phyloP scores from a whole-genome alignment of 228 moss, liverwort and hornwort species.

The Sphagnum magellanicum region DNA sequence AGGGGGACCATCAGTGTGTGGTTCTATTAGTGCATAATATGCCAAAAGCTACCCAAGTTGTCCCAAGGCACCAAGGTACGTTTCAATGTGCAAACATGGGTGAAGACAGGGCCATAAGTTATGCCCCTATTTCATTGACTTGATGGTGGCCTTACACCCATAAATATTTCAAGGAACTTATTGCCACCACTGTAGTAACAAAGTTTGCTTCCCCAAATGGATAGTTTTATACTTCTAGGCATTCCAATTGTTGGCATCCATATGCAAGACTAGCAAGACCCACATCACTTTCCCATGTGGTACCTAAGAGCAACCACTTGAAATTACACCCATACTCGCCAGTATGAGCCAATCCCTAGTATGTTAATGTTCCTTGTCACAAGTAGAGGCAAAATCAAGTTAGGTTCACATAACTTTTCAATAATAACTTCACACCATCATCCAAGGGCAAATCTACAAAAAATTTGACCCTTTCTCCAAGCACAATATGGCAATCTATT shows the following conservation, averaged over 20 bases:
- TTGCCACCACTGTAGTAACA: constrained; percentile 3
- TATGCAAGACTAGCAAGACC: constrained; percentile 16
- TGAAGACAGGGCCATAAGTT: constrained; percentile 8
- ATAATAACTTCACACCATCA: constrained; percentile 12
- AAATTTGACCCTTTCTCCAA: not conserved
- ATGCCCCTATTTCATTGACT: constrained; percentile 10
- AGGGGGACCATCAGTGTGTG: not conserved
- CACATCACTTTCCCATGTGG: constrained; percentile 27
- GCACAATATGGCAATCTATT: constrained; percentile 30
- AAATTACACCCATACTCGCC: constrained; percentile 24
- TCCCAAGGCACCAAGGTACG: constrained; percentile 3
- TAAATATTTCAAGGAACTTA: constrained; percentile 17
- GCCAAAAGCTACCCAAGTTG: constrained; percentile 11
- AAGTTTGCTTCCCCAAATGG: constrained; percentile 25
- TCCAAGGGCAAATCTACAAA: constrained; percentile 26
- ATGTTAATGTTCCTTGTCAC: constrained; percentile 26
- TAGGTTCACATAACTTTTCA: constrained; percentile 14
- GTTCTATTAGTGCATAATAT: constrained; percentile 15
- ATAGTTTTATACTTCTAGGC: constrained; percentile 33
- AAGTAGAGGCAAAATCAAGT: constrained; percentile 31
- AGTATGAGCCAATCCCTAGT: constrained; percentile 33
- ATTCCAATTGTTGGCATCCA: constrained; percentile 25
- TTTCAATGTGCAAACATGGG: constrained; percentile 21
- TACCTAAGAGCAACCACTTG: constrained; percentile 33
- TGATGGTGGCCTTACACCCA: not conserved